A percentile compares a stretch with the other conserved stretches of the same genome.
phyloP scores from a whole-genome alignment of 2,329 filamentous ascomycete genomes.

The Sporothrix phasma region DNA sequence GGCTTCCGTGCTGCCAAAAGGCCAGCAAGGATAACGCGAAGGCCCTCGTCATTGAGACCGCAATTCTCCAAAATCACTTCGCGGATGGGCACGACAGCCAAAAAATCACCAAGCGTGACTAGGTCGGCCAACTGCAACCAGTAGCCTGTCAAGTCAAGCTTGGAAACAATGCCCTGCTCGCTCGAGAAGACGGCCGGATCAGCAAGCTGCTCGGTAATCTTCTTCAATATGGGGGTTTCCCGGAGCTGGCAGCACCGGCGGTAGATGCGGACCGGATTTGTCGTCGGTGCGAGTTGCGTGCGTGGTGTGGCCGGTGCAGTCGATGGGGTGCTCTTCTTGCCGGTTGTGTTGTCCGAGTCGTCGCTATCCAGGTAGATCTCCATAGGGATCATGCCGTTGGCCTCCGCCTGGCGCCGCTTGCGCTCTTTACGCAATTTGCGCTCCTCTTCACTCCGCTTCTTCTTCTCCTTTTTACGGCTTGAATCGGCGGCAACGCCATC shows the following conservation, averaged over 20 bases:
- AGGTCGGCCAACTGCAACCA: conserved; percentile 75
- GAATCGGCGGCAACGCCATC: conserved; percentile 23
- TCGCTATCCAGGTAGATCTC: conserved; percentile 68
- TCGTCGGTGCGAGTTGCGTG: conserved; percentile 64
- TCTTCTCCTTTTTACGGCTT: conserved; percentile 83
- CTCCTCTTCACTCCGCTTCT: conserved; percentile 89
- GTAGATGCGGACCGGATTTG: conserved; percentile 86
- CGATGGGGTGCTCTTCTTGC: conserved; percentile 23
- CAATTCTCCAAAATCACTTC: conserved; percentile 82
- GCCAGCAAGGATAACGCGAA: conserved; percentile 78
- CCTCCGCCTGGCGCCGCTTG: conserved; percentile 73
- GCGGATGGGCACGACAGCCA: conserved; percentile 84
- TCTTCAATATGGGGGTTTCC: conserved; percentile 85
- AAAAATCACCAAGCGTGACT: conserved; percentile 80
- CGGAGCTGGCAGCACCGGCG: conserved; percentile 86
- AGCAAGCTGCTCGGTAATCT: conserved; percentile 79
- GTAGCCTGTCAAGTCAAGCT: conserved; percentile 76
- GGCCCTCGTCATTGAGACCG: conserved; percentile 73
- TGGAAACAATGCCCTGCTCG: conserved; percentile 66
- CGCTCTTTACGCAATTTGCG: conserved; percentile 86
- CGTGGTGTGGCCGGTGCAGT: conserved; percentile 29
- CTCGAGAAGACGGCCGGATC: conserved; percentile 55
- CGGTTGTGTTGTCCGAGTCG: conserved; percentile 31
- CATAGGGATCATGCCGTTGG: conserved; percentile 76
- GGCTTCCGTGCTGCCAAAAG: conserved; percentile 69